Evolutionary conservation across 2,329 filamentous ascomycete species (phyloP).

Genomic region (Tolypocladium ophioglossoides): DNA sequence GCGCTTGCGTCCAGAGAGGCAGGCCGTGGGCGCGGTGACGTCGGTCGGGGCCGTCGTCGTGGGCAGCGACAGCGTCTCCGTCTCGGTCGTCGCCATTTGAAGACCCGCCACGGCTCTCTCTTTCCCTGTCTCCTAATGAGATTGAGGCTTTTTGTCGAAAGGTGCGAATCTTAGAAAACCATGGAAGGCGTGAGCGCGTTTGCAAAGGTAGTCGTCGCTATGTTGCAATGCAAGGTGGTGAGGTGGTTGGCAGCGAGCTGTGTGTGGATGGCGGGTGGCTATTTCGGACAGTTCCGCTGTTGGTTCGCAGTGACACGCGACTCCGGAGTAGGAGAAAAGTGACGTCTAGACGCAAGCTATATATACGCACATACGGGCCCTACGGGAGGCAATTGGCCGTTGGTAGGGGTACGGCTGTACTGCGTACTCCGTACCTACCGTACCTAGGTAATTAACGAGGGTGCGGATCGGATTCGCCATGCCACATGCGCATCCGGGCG

Average conservation of each 20-base stretch:
- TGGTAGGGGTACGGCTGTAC: no score
- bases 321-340: not conserved
- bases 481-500: not conserved
- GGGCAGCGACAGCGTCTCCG: constrained; percentile 19
- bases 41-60: constrained; percentile 21
- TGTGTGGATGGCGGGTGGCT: not conserved
- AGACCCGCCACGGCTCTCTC: not conserved
- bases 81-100: constrained; percentile 21
- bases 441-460: not conserved
- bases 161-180: not conserved
- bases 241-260: not conserved
- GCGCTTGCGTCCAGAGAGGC: constrained; percentile 4
- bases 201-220: not conserved
- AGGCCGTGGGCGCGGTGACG: constrained; percentile 14
- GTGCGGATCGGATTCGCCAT: not conserved
- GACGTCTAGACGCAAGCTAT: not conserved
- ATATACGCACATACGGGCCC: not conserved
- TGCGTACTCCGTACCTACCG: no score
- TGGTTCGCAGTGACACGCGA: not conserved
- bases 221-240: no score
- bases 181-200: not conserved
- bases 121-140: not conserved
- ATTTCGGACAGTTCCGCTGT: not conserved
- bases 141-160: not conserved
- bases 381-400: not conserved